Evolutionary conservation across 2,329 filamentous ascomycete genomes (phyloP).

Genomic region (Magnaporthales sp.): DNA sequence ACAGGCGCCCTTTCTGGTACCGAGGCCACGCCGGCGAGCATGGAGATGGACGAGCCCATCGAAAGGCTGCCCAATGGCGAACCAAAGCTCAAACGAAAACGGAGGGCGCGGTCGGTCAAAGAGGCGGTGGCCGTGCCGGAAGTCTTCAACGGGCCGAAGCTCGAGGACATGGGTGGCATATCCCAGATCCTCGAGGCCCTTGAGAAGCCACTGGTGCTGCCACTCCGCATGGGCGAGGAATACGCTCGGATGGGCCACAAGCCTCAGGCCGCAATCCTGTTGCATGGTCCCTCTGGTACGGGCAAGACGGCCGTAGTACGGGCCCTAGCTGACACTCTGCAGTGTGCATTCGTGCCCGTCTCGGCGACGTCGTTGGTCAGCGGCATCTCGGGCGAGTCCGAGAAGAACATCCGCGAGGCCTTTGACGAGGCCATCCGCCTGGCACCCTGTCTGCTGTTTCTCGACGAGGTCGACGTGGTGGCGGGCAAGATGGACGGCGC

Average conservation of each 20-base stretch:
- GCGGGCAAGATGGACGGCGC: conserved; percentile 77
- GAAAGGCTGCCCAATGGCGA: conserved; percentile 57
- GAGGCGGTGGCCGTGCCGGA: not conserved
- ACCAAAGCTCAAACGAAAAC: conserved; percentile 57
- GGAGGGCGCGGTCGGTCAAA: conserved; percentile 25
- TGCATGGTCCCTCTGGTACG: conserved; percentile 78
- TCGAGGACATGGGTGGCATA: conserved; percentile 69
- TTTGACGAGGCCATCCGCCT: conserved; percentile 82
- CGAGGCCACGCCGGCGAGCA: not conserved
- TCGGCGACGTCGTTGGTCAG: conserved; percentile 74
- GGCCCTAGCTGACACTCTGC: conserved; percentile 67
- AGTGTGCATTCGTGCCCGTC: conserved; percentile 73
- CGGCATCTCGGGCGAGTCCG: conserved; percentile 82
- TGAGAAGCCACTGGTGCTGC: conserved; percentile 63
- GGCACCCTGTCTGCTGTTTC: conserved; percentile 83
- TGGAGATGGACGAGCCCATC: conserved; percentile 9
- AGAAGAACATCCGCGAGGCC: conserved; percentile 75
- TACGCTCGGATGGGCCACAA: conserved; percentile 59
- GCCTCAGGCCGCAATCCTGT: conserved; percentile 63
- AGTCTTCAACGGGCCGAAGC: conserved; percentile 48
- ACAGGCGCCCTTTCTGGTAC: not conserved
- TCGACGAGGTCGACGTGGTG: conserved; percentile 88
- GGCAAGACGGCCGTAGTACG: conserved; percentile 81
- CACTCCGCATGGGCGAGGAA: conserved; percentile 58
- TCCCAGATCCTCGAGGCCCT: conserved; percentile 62